phyloP scores from a whole-genome alignment of 352 stramenopile species.

The Pythium dissimile region DNA sequence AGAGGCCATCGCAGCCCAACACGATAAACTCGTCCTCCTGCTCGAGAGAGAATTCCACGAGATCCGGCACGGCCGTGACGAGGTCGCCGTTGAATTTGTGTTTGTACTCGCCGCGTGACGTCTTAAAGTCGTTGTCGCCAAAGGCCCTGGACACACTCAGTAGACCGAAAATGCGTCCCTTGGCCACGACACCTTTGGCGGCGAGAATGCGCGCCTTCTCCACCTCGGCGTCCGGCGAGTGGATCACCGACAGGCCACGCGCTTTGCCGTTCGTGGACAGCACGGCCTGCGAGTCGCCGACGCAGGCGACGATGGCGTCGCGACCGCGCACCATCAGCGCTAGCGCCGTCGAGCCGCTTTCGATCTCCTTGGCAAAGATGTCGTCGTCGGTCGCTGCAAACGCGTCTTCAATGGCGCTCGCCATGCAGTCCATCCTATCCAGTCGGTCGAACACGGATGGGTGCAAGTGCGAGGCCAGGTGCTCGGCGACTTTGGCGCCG shows the following conservation, averaged over 20 bases:
- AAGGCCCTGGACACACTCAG: conserved; percentile 79
- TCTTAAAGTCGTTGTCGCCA: conserved; percentile 87
- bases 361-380: conserved; percentile 68
- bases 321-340: conserved; percentile 53
- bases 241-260: conserved; percentile 53
- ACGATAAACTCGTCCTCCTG: conserved; percentile 78
- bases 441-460: conserved; percentile 54
- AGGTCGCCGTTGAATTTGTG: conserved; percentile 79
- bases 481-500: conserved; percentile 63
- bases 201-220: conserved; percentile 81
- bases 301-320: conserved; percentile 54
- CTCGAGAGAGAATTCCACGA: conserved; percentile 50
- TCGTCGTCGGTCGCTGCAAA: conserved; percentile 63
- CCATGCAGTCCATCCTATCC: conserved; percentile 27
- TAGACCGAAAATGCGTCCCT: conserved; percentile 84
- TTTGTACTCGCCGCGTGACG: conserved; percentile 72
- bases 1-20: conserved; percentile 79
- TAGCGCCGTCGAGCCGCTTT: conserved; percentile 72
- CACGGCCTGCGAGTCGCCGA: conserved; percentile 81
- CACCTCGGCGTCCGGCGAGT: conserved; percentile 59
- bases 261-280: conserved; percentile 59
- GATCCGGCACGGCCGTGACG: conserved; percentile 65
- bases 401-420: conserved; percentile 29
- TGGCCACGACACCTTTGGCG: conserved; percentile 77
- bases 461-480: conserved; percentile 59